These are phyloP conservation scores for Tetrahymena malaccensis DNA, from an alignment of 73 alveolate genomes.

Conservation along the genomic window DNA sequence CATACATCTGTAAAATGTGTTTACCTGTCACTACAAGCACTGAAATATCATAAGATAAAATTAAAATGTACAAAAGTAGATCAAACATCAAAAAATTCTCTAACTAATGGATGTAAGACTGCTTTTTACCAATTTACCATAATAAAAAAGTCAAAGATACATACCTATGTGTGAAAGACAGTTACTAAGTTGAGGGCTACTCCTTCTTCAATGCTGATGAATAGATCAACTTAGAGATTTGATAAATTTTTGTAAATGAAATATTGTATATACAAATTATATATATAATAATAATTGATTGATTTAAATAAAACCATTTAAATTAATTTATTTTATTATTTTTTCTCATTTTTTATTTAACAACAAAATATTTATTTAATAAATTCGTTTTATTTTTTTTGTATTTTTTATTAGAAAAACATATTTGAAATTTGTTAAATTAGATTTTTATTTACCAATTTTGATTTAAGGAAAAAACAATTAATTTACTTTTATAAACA, in stretches of 20 bases:
- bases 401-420: too few species aligned
- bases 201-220: background rate
- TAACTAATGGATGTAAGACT: background rate
- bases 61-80: background rate
- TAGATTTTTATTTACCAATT: too few species aligned
- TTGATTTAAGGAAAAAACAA: too few species aligned
- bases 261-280: too few species aligned
- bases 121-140: background rate
- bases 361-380: too few species aligned
- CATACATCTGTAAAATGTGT: background rate
- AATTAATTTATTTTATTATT: too few species aligned
- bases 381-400: too few species aligned
- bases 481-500: too few species aligned
- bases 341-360: too few species aligned
- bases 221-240: background rate
- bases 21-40: background rate
- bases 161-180: background rate
- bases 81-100: background rate
- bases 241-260: background rate
- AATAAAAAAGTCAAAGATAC: background rate
- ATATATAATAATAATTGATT: too few species aligned
- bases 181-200: background rate
- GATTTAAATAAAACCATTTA: too few species aligned
- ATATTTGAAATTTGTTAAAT: too few species aligned
- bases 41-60: background rate